These are phyloP conservation scores for Papiliotrema terrestris DNA, from an alignment of 1,284 basidiomycete species.

Conservation along the genomic window DNA sequence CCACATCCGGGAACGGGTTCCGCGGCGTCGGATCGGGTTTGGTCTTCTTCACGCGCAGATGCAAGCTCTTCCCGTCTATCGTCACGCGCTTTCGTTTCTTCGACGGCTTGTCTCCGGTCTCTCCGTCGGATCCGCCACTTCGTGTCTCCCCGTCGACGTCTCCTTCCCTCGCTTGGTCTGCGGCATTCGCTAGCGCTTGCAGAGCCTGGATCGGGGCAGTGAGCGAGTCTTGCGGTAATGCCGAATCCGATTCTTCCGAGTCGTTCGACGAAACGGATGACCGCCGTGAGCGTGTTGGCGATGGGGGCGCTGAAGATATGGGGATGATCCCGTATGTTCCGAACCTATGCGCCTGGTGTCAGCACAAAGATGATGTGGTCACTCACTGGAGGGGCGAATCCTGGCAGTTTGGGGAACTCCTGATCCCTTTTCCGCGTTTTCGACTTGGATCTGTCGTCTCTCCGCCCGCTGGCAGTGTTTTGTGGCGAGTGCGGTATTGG, in stretches of 20 bases:
- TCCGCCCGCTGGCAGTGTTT: constrained; percentile 30
- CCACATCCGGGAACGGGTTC: constrained; percentile 52
- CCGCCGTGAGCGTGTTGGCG: constrained; percentile 34
- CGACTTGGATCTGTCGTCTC: neutral
- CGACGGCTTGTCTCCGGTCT: constrained; percentile 5
- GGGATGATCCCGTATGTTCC: constrained; percentile 76
- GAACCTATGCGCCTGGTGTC: constrained; percentile 74
- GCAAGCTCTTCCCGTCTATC: constrained; percentile 29
- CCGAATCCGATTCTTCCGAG: constrained; percentile 68
- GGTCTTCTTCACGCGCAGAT: constrained; percentile 72
- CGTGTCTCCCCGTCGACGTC: constrained; percentile 15
- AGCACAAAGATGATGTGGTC: neutral
- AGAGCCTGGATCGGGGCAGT: constrained; percentile 90
- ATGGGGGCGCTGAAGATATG: constrained; percentile 62
- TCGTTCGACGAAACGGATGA: constrained; percentile 58
- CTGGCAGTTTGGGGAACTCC: constrained; percentile 75
- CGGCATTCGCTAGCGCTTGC: constrained; percentile 86
- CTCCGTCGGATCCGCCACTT: constrained; percentile 1
- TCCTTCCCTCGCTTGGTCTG: constrained; percentile 71
- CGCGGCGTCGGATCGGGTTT: constrained; percentile 79
- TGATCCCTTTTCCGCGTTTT: constrained; percentile 1
- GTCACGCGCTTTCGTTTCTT: constrained; percentile 35
- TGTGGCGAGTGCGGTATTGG: constrained; percentile 5
- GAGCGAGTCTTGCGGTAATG: constrained; percentile 70
- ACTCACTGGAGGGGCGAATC: constrained; percentile 77